A percentile compares a stretch with the other conserved stretches of the same genome.
Evolutionary conservation across 257 asterid genomes (phyloP).

Genomic region (Fraxinus anomala): DNA sequence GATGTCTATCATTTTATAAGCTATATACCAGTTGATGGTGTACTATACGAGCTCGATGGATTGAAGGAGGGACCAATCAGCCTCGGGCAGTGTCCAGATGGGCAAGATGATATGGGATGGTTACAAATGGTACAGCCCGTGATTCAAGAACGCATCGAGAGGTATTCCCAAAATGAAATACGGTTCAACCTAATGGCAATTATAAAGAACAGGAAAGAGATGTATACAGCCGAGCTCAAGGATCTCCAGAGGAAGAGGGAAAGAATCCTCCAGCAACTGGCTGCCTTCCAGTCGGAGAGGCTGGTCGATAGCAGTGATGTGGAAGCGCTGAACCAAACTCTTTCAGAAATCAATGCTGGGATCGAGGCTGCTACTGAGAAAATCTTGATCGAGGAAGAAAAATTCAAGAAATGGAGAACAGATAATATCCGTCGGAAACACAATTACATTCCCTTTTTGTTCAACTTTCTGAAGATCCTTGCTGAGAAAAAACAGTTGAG

Average conservation of each 20-base stretch:
- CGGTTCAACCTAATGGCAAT: constrained; percentile 88
- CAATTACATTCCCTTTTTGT: constrained; percentile 86
- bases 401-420: constrained; percentile 92
- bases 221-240: constrained; percentile 81
- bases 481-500: constrained; percentile 99
- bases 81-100: constrained; percentile 76
- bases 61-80: constrained; percentile 97
- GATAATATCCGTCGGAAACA: constrained; percentile 89
- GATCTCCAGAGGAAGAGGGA: constrained; percentile 93
- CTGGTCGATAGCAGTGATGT: constrained; percentile 59
- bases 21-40: constrained; percentile 90
- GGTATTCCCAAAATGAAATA: constrained; percentile 82
- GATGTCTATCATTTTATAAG: constrained; percentile 97
- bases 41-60: constrained; percentile 95
- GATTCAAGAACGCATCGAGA: constrained; percentile 87
- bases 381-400: constrained; percentile 95
- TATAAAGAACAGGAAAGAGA: constrained; percentile 83
- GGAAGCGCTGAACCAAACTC: constrained; percentile 61
- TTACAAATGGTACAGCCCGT: constrained; percentile 79
- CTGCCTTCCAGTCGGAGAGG: constrained; percentile 72
- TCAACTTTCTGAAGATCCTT: constrained; percentile 92
- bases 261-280: constrained; percentile 70
- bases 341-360: constrained; percentile 68
- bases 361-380: constrained; percentile 89
- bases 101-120: constrained; percentile 78